Evolutionary conservation across 495 filamentous ascomycete species (phyloP), one percentile per base, ranked within the genome.

Genomic region (Aspergillus incahuasiensis): DNA sequence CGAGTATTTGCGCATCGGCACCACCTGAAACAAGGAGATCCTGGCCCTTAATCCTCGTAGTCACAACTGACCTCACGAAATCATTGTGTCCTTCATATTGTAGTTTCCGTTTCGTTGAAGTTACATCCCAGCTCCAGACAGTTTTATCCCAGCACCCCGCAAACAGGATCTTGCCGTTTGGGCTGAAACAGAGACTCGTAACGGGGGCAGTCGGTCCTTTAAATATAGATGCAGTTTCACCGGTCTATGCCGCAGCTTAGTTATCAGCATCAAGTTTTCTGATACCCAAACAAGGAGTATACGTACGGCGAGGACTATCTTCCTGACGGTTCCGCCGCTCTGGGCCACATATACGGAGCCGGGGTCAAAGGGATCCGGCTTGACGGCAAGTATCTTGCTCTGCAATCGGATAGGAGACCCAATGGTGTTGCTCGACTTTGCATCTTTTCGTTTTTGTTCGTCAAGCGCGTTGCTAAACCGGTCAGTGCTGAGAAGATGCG

Each of bases 61-160:
- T 81, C 45, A 65, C 56, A 0, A 97, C 73, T 5, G 86, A 77
- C 68, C 92, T 95, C 51, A 98, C 89, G 63, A 98, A 98, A 65
- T 98, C 94, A 0, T 82, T 76, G 65, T 98, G 94, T 11, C 90
- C 94, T 39, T 76, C 78, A 66, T 88, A 94, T 49, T 76, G 83
- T 42, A 70, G 74, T 11, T 71, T 73, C 0, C 71, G 76, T 12
- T 75, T 62, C 21, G 75, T 73, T 2, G 82, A 83, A 18, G 72
- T 61, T 34, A 84, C 74, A 59, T 87, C 78, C 89, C 89, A 96
- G 30, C 88, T 87, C 84, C 86, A 96, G 40, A 97, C 80, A 20
- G 79, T 75, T 69, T 95, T 96, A 74, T 98, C 91, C 94, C 94
- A 98, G 57, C 86, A 89, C 21, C 91, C 91, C 24, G 89, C 89